Evolutionary conservation across 2,329 filamentous ascomycete genomes (phyloP), one percentile per base, ranked within the genome.

Genomic region (Cladosporium austrohemisphaericum): DNA sequence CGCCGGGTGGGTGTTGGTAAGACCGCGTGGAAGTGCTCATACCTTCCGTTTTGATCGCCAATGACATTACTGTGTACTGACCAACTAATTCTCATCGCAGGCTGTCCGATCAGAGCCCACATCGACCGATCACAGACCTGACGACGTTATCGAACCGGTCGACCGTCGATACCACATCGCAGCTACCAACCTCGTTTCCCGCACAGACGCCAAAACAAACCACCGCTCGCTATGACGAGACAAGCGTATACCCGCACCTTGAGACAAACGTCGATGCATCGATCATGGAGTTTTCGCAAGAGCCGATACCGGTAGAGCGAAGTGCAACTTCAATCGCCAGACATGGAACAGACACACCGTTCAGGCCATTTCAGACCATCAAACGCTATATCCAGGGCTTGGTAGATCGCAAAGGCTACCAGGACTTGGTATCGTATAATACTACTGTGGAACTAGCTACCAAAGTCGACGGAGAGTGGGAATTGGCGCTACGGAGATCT

Each of bases 181-280:
- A 67, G 2, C 66, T 80, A 16, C 80, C 80, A 0, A 49, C 65
- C 2, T 52, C 57, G 0, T 63, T 83, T 0, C 81, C 80, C 3
- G 67, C 73, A 0, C 65, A 69, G 45, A 69, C 71, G 0, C 69
- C 73, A 0, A 70, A 68, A 32, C 62, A 67, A 10, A 51, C 60
- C 1, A 71, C 72, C 50, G 71, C 74, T 14, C 75, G 79, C 2
- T 81, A 77, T 57, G 65, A 71, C 10, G 79, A 83, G 52, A 79
- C 80, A 0, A 77, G 78, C 0, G 71, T 84, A 14, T 85, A 85
- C 55, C 78, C 79, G 0, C 76, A 77, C 16, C 66, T 85, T n/a
- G 79, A 85, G 59, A 85, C 81, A 2, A 86, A 86, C 54, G 77
- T 86, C 35, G 75, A 79, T 53, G 69, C 71, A 5, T 59, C 74